phyloP scores from a whole-genome alignment of 2,329 filamentous ascomycete genomes.

The Parafenestella ontariensis region DNA sequence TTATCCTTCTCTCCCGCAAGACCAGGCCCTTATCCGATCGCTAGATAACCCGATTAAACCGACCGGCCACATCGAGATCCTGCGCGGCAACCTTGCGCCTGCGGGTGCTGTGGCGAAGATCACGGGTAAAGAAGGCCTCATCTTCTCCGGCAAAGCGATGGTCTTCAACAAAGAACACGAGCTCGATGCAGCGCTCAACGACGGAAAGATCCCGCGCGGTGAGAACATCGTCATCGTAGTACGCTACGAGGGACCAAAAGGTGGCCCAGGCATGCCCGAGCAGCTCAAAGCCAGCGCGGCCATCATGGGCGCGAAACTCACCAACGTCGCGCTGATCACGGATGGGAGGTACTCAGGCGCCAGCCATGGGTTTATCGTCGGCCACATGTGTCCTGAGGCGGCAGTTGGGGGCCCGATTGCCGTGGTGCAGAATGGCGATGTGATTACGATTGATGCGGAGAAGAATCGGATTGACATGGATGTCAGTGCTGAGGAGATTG shows the following conservation, averaged over 20 bases:
- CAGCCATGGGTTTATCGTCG: conserved; percentile 90
- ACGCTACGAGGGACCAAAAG: conserved; percentile 91
- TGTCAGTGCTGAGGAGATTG: conserved; percentile 74
- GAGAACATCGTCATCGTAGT: conserved; percentile 91
- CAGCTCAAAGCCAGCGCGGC: conserved; percentile 87
- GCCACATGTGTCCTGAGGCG: conserved; percentile 90
- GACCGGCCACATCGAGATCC: conserved; percentile 86
- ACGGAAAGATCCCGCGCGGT: conserved; percentile 71
- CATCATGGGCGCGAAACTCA: conserved; percentile 90
- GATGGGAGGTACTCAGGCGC: conserved; percentile 91
- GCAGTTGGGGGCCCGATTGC: conserved; percentile 88
- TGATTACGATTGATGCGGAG: conserved; percentile 85
- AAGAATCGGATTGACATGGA: conserved; percentile 76
- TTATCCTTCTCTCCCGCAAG: conserved; percentile 77
- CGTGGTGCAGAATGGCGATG: conserved; percentile 79
- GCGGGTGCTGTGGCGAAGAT: conserved; percentile 94
- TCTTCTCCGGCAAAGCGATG: conserved; percentile 79
- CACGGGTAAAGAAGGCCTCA: conserved; percentile 89
- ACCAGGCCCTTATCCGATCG: conserved; percentile 83
- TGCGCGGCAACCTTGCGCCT: conserved; percentile 86
- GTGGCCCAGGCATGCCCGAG: conserved; percentile 95
- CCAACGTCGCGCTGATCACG: conserved; percentile 88
- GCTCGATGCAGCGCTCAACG: conserved; percentile 76
- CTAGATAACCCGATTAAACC: conserved; percentile 84
- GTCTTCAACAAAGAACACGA: conserved; percentile 88